Evolutionary conservation across 139 green algal genomes (phyloP).

Genomic region (Closterium sp.): DNA sequence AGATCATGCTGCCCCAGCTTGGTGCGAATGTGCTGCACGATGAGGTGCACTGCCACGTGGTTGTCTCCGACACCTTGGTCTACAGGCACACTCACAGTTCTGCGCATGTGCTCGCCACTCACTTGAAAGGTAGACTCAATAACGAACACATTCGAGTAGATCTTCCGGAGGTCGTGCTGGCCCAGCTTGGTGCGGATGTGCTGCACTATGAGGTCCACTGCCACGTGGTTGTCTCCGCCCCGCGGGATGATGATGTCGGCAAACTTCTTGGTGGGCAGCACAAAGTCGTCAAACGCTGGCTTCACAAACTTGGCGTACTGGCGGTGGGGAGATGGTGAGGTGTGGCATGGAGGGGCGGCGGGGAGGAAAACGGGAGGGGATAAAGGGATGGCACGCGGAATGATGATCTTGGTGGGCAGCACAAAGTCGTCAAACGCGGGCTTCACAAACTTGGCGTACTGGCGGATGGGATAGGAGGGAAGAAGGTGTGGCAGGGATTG

Average conservation of each 20-base stretch:
- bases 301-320: constrained; percentile 66
- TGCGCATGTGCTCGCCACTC: neutral
- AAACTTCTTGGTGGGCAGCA: constrained; percentile 73
- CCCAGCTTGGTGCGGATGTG: constrained; percentile 92
- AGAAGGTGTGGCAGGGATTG: neutral
- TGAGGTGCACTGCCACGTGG: too few species aligned
- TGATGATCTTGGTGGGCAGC: constrained; percentile 38
- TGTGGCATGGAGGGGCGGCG: neutral
- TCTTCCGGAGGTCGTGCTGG: constrained; percentile 83
- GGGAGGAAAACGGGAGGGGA: too few species aligned
- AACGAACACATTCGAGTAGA: constrained; percentile 85
- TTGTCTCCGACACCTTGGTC: too few species aligned
- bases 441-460: constrained; percentile 34
- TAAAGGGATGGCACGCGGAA: neutral
- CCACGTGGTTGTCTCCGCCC: constrained; percentile 65
- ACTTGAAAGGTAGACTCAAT: constrained; percentile 86
- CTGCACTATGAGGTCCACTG: constrained; percentile 96
- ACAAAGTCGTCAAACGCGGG: constrained; percentile 88
- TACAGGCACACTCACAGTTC: too few species aligned
- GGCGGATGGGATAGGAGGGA: neutral
- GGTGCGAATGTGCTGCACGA: too few species aligned
- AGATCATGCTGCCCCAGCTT: constrained; percentile 93
- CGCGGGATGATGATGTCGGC: constrained; percentile 96
- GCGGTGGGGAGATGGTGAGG: neutral
- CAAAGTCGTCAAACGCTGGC: constrained; percentile 88